These are phyloP conservation scores for Pneumocystis murina DNA, from an alignment of 1,139 yeast genomes.

Conservation along the genomic window DNA sequence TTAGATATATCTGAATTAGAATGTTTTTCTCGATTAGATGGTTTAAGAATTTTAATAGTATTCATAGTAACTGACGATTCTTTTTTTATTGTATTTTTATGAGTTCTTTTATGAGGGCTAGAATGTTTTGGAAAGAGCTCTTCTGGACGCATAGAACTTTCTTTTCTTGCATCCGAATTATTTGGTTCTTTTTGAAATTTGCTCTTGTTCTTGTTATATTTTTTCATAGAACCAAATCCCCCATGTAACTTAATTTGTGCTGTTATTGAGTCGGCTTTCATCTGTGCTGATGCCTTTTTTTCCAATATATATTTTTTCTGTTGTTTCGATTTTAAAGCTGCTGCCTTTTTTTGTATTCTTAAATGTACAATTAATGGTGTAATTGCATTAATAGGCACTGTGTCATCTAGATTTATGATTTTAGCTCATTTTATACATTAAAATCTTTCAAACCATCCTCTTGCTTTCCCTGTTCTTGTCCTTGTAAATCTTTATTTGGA, in stretches of 20 bases:
- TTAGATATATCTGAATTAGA: neutral
- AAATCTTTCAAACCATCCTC: neutral
- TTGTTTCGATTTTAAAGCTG: neutral
- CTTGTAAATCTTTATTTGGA: neutral
- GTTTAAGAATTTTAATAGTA: neutral
- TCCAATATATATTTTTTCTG: neutral
- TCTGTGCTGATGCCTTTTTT: neutral
- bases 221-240: neutral
- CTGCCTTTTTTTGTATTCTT: slow-evolving; percentile 8
- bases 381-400: neutral
- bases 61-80: neutral
- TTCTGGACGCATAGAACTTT: neutral
- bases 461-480: slow-evolving; percentile 3
- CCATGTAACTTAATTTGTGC: neutral
- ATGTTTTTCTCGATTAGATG: neutral
- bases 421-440: neutral
- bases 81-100: neutral
- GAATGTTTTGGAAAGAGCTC: neutral
- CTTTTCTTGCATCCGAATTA: neutral
- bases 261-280: neutral
- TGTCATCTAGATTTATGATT: neutral
- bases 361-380: slow-evolving; percentile 14
- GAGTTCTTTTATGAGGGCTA: neutral
- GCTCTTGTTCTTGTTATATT: neutral
- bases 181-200: neutral